Evolutionary conservation across 2,329 filamentous ascomycete genomes (phyloP).

Genomic region (Chalaropsis ovoidea): DNA sequence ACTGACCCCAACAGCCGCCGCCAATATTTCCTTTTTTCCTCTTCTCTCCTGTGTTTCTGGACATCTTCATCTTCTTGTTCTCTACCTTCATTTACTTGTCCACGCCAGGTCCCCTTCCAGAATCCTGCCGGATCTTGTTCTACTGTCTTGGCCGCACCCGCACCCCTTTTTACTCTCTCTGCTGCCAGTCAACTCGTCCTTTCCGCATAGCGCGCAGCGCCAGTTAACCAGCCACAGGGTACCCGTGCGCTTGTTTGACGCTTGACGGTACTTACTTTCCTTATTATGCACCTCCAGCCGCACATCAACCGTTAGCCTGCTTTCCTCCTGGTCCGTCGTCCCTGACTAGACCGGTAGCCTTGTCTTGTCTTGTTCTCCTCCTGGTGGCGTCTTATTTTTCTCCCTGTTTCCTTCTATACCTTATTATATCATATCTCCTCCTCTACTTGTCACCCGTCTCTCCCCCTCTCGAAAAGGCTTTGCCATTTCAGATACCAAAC

Average conservation of each 20-base stretch:
- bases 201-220: neutral
- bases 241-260: slow-evolving; percentile 9
- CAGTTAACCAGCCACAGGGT: neutral
- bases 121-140: slow-evolving; percentile 1
- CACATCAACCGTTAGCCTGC: neutral
- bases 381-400: neutral
- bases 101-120: neutral
- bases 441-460: neutral
- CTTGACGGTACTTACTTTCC: slow-evolving; percentile 6
- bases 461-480: neutral
- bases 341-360: slow-evolving; percentile 5
- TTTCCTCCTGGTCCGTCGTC: neutral
- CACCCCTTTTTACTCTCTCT: neutral
- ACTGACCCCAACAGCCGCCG: neutral
- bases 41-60: neutral
- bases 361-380: neutral
- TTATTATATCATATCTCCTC: neutral
- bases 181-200: neutral
- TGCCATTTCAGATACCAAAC: neutral
- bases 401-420: neutral
- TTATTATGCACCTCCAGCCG: neutral
- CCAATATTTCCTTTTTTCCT: neutral
- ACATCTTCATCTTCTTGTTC: neutral
- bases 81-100: neutral
- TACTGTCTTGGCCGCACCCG: neutral